A percentile compares a stretch with the other conserved stretches of the same genome.
phyloP scores from a whole-genome alignment of 2,329 filamentous ascomycete species.

The Neopestalotiopsis sp. region DNA sequence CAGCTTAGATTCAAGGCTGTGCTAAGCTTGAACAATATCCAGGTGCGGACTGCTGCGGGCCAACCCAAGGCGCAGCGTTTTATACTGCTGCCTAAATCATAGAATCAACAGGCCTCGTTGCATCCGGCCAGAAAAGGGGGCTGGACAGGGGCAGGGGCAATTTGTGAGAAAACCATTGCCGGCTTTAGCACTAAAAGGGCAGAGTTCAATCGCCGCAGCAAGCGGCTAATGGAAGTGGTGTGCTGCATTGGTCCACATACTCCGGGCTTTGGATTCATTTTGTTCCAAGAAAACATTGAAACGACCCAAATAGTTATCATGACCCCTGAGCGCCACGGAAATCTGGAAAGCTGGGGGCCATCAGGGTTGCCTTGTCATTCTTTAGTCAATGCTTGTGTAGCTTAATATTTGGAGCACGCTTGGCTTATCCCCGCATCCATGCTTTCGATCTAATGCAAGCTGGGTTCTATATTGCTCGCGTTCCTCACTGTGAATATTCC shows the following conservation, averaged over 20 bases:
- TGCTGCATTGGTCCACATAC: not conserved
- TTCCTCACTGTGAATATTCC: not conserved
- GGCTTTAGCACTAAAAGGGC: not conserved
- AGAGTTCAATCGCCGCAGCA: not conserved
- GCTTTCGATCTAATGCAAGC: not conserved
- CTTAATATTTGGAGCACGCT: not conserved
- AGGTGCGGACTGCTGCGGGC: not conserved
- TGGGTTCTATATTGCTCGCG: not conserved
- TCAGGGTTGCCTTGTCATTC: not conserved
- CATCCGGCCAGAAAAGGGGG: not conserved
- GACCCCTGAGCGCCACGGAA: not conserved
- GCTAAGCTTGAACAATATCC: not conserved
- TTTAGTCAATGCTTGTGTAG: not conserved
- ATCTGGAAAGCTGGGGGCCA: not conserved
- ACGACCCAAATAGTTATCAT: too few relatives aligned
- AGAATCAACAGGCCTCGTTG: not conserved
- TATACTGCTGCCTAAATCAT: conserved; percentile 4
- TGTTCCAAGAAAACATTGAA: too few relatives aligned
- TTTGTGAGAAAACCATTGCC: not conserved
- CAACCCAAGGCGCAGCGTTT: not conserved
- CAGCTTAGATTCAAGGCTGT: not conserved
- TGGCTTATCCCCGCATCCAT: not conserved
- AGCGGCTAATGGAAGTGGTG: not conserved
- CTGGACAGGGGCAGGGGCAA: not conserved
- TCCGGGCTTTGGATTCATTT: too few relatives aligned